These are phyloP conservation scores for Hygrocybe coccinea DNA, from an alignment of 768 basidiomycete species.

Conservation along the genomic window DNA sequence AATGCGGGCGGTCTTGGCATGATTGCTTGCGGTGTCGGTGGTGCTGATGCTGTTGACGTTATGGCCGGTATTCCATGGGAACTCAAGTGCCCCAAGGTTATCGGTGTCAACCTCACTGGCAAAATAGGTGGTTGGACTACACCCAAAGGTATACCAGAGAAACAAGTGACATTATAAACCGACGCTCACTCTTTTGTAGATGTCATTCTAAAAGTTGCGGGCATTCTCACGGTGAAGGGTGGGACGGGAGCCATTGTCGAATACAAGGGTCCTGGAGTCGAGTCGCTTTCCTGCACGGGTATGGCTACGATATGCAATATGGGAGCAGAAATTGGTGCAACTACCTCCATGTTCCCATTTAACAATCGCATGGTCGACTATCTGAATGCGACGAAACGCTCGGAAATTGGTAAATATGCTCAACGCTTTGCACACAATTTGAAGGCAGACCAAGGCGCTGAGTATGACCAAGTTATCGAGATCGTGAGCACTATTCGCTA, in stretches of 20 bases:
- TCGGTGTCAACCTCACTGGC: conserved; percentile 94
- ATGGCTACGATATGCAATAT: conserved; percentile 99
- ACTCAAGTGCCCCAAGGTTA: conserved; percentile 98
- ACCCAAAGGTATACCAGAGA: conserved; percentile 66
- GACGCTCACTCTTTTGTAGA: conserved; percentile 42
- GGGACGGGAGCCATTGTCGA: conserved; percentile 99
- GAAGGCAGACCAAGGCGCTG: conserved; percentile 76
- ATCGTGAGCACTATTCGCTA: conserved; percentile 52
- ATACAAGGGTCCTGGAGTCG: conserved; percentile 91
- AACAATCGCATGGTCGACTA: conserved; percentile 92
- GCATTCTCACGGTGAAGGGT: conserved; percentile 98
- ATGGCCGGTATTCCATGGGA: conserved; percentile 99
- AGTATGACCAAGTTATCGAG: conserved; percentile 92
- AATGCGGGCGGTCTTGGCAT: conserved; percentile 99
- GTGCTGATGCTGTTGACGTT: conserved; percentile 98
- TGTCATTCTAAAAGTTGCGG: conserved; percentile 98
- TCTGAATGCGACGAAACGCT: conserved; percentile 90
- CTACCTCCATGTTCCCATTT: conserved; percentile 98
- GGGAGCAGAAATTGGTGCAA: conserved; percentile 99
- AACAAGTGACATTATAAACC: conserved; percentile 2
- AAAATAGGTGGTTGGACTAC: conserved; percentile 97
- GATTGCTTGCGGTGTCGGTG: conserved; percentile 99
- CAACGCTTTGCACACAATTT: conserved; percentile 87
- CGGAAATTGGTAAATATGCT: conserved; percentile 84
- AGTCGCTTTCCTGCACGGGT: conserved; percentile 94